Conservation (phyloP, 768 basidiomycete genomes). For the Cystofilobasidium macerans region DNA sequence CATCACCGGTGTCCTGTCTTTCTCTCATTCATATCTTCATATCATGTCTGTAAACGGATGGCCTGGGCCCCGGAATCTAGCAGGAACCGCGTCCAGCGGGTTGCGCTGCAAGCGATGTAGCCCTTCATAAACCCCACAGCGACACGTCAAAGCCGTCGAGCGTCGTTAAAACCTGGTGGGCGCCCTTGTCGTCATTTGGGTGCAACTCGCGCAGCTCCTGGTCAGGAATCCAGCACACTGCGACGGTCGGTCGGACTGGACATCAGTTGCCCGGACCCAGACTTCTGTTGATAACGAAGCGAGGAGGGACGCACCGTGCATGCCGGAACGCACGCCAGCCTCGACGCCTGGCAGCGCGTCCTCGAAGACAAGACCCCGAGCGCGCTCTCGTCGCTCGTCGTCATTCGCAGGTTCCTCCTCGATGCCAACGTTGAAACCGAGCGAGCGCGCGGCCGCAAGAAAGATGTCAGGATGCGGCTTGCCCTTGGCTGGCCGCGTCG, state of each 20-base stretch:
- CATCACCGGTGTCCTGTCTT: too few species aligned
- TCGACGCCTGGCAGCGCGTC: conserved; percentile 66
- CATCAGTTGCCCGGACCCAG: too few species aligned
- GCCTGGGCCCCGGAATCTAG: too few species aligned
- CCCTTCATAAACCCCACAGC: conserved; percentile 54
- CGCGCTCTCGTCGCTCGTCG: conserved; percentile 45
- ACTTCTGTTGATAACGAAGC: too few species aligned
- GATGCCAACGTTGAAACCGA: conserved; percentile 37
- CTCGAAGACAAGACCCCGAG: conserved; percentile 67
- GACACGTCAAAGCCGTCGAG: conserved; percentile 67
- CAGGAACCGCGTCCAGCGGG: too few species aligned
- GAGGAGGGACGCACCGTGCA: conserved; percentile 66
- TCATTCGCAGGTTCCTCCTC: conserved; percentile 32
- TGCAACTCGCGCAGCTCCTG: conserved; percentile 49
- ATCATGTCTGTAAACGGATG: too few species aligned
- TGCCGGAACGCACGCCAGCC: conserved; percentile 71
- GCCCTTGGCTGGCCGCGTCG: conserved; percentile 37
- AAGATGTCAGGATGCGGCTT: conserved; percentile 79
- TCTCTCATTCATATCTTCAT: too few species aligned
- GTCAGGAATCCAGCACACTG: conserved; percentile 72
- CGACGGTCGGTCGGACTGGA: conserved; percentile 40
- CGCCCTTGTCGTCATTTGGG: conserved; percentile 40
- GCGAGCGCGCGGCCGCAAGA: conserved; percentile 54
- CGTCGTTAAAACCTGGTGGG: conserved; percentile 53
- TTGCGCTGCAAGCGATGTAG: too few species aligned